Evolutionary conservation across 1,284 basidiomycete species (phyloP).

Genomic region (Mycena sp.): DNA sequence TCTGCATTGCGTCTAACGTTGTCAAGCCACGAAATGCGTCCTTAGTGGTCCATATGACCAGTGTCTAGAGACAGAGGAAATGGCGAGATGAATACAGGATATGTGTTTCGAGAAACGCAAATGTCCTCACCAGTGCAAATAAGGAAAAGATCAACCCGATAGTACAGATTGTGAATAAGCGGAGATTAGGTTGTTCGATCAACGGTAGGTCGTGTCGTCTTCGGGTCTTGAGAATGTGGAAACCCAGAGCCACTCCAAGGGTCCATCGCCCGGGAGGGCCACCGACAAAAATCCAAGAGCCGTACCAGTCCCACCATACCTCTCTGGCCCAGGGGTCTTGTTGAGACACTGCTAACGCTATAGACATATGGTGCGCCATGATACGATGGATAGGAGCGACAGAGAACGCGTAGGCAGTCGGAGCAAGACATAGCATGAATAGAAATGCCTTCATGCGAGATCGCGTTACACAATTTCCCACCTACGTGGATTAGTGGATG

Average conservation of each 20-base stretch:
- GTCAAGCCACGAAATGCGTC: slow-evolving; percentile 46
- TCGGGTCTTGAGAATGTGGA: slow-evolving; percentile 43
- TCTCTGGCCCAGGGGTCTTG: slow-evolving; percentile 44
- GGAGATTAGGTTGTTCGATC: slow-evolving; percentile 53
- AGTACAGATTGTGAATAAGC: slow-evolving; percentile 41
- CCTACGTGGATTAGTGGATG: slow-evolving; percentile 37
- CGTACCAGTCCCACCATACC: slow-evolving; percentile 60
- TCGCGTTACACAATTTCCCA: slow-evolving; percentile 60
- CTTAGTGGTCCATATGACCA: slow-evolving; percentile 40
- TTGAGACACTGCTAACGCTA: slow-evolving; percentile 48
- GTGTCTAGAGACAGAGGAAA: slow-evolving; percentile 32
- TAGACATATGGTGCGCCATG: slow-evolving; percentile 44
- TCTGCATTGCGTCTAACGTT: slow-evolving; percentile 44
- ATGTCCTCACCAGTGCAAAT: slow-evolving; percentile 52
- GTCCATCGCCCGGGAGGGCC: slow-evolving; percentile 59
- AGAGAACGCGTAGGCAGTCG: slow-evolving; percentile 44
- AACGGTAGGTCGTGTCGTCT: slow-evolving; percentile 27
- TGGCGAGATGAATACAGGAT: no score
- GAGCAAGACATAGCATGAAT: slow-evolving; percentile 46
- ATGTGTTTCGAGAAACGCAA: no score
- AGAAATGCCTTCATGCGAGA: slow-evolving; percentile 54
- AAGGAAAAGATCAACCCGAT: slow-evolving; percentile 45
- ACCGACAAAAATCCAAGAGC: slow-evolving; percentile 59
- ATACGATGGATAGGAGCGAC: slow-evolving; percentile 44
- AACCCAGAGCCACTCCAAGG: slow-evolving; percentile 53